phyloP scores from a whole-genome alignment of 495 filamentous ascomycete genomes.

The Aspergillus sclerotioniger region DNA sequence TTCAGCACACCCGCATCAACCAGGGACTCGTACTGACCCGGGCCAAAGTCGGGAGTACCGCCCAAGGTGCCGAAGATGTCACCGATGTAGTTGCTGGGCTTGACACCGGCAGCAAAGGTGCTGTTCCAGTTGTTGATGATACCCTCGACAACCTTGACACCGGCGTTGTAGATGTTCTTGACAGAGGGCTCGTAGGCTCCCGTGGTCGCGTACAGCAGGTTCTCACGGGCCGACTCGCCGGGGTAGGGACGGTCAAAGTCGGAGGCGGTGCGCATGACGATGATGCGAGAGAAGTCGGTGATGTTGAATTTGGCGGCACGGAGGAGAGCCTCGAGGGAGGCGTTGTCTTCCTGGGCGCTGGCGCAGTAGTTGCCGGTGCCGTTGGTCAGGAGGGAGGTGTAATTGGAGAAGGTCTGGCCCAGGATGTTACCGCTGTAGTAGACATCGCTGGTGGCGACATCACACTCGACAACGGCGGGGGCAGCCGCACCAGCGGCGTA shows the following conservation, averaged over 20 bases:
- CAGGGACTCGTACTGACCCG: slow-evolving; percentile 37
- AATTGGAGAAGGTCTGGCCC: slow-evolving; percentile 62
- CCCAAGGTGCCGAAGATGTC: slow-evolving; percentile 69
- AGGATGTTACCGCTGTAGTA: slow-evolving; percentile 66
- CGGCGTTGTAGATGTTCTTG: slow-evolving; percentile 66
- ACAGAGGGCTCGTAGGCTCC: slow-evolving; percentile 58
- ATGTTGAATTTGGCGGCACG: slow-evolving; percentile 53
- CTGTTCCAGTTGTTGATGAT: slow-evolving; percentile 60
- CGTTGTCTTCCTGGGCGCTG: slow-evolving; percentile 74
- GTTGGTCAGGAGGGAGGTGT: slow-evolving; percentile 63
- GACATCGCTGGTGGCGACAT: slow-evolving; percentile 68
- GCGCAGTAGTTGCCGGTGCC: slow-evolving; percentile 67
- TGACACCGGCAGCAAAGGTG: slow-evolving; percentile 57
- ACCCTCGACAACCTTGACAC: slow-evolving; percentile 64
- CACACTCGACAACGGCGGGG: slow-evolving; percentile 63
- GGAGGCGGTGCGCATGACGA: slow-evolving; percentile 70
- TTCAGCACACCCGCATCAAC: slow-evolving; percentile 26
- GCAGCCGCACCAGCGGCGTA: slow-evolving; percentile 52
- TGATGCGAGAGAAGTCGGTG: slow-evolving; percentile 66
- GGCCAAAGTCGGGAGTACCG: slow-evolving; percentile 65
- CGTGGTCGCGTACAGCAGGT: slow-evolving; percentile 58
- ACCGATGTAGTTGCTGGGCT: slow-evolving; percentile 67
- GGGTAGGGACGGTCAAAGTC: slow-evolving; percentile 71
- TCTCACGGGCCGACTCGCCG: slow-evolving; percentile 49
- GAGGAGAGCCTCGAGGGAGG: slow-evolving; percentile 64